A percentile compares a stretch with the other conserved stretches of the same genome.
phyloP scores from a whole-genome alignment of 2,329 filamentous ascomycete species.

The Penicillium glabrum region DNA sequence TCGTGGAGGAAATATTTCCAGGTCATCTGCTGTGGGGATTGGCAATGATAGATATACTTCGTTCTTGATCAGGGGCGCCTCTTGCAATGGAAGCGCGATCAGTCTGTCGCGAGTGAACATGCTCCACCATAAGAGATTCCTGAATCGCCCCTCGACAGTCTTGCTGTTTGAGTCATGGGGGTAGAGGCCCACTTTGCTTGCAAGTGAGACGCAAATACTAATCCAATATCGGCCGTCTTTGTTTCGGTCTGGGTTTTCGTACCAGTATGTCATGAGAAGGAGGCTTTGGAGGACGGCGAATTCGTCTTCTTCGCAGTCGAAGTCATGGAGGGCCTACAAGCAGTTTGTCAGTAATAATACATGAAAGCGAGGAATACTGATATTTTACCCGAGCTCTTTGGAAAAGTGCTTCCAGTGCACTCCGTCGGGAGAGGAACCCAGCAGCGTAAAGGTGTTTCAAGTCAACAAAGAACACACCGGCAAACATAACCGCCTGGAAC shows the following conservation, averaged over 20 bases:
- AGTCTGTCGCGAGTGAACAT: conserved; percentile 88
- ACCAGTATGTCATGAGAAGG: conserved; percentile 89
- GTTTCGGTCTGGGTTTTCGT: conserved; percentile 85
- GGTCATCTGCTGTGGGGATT: not conserved
- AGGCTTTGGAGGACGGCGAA: conserved; percentile 78
- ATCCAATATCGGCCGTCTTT: conserved; percentile 97
- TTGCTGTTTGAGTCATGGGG: not conserved
- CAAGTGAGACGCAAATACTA: conserved; percentile 4
- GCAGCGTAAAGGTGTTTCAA: conserved; percentile 10
- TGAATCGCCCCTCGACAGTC: conserved; percentile 45
- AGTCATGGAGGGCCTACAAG: conserved; percentile 66
- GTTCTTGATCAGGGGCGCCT: conserved; percentile 80
- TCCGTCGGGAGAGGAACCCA: conserved; percentile 6
- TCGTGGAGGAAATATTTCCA: not conserved
- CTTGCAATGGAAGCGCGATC: conserved; percentile 81
- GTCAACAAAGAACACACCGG: conserved; percentile 8
- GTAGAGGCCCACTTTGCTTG: conserved; percentile 6
- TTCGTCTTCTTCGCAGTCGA: conserved; percentile 82
- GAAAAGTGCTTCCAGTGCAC: conserved; percentile 7
- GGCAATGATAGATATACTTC: conserved; percentile 85
- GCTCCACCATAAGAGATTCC: conserved; percentile 92
- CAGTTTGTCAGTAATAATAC: not conserved
- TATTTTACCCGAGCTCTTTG: conserved; percentile 66
- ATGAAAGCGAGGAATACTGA: conserved; percentile 31
- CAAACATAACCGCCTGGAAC: conserved; percentile 13